phyloP scores from a whole-genome alignment of 2,329 filamentous ascomycete species.

The Trichocomaceae sp. region DNA sequence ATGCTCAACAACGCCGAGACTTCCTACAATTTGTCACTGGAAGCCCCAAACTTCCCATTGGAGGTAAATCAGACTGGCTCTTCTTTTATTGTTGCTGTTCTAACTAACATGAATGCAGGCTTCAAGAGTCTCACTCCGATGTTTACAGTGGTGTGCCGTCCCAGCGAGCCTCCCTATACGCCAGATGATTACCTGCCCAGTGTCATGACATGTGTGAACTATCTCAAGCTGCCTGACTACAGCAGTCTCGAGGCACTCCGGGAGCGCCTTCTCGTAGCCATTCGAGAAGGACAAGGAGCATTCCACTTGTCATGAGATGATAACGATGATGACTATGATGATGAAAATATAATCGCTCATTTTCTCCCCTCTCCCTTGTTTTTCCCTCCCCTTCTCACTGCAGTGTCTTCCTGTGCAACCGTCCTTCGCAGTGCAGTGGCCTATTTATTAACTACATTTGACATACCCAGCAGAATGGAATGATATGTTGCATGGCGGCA shows the following conservation, averaged over 20 bases:
- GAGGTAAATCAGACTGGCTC: conserved; percentile 56
- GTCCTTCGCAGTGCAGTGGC: neutral
- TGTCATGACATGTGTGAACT: conserved; percentile 99
- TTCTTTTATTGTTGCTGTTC: neutral
- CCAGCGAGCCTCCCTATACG: conserved; percentile 86
- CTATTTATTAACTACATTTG: neutral
- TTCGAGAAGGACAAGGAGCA: conserved; percentile 91
- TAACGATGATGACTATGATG: conserved; percentile 6
- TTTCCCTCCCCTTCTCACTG: neutral
- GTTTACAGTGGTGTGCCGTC: conserved; percentile 98
- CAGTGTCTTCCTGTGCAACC: neutral
- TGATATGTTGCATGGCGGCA: conserved; percentile 13
- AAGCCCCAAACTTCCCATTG: conserved; percentile 95
- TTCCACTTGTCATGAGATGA: conserved; percentile 75
- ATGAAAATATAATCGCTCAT: neutral
- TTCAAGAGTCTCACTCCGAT: conserved; percentile 96
- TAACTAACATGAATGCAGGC: conserved; percentile 47
- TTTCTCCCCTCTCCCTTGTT: neutral
- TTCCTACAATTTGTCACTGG: conserved; percentile 98
- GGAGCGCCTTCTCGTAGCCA: conserved; percentile 73
- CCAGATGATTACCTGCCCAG: conserved; percentile 98
- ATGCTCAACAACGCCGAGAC: conserved; percentile 67
- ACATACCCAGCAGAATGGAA: conserved; percentile 11
- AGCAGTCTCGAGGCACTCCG: conserved; percentile 68
- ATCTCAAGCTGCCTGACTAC: conserved; percentile 95